These are phyloP conservation scores for Boletellus emodensis DNA, from an alignment of 768 basidiomycete species.

Conservation along the genomic window DNA sequence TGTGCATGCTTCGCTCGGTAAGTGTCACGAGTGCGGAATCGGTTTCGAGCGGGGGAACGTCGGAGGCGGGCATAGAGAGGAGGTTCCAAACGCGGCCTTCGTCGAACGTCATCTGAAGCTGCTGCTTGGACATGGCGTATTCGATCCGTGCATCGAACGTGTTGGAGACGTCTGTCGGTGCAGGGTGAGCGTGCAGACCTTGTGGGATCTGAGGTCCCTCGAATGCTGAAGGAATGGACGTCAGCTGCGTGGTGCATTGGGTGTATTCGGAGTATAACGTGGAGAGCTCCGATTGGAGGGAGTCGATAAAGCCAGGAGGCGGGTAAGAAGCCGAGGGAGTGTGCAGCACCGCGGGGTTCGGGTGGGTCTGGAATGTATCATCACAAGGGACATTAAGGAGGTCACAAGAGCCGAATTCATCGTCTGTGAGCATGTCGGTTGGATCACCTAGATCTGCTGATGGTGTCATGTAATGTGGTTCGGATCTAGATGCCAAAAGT, in stretches of 20 bases:
- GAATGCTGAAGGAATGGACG: conserved; percentile 35
- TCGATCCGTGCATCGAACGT: conserved; percentile 37
- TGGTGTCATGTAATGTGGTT: conserved; percentile 9
- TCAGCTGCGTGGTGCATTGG: conserved; percentile 43
- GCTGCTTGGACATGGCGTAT: conserved; percentile 57
- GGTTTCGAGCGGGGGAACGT: conserved; percentile 14
- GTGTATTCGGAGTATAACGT: conserved; percentile 48
- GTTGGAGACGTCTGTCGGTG: conserved; percentile 14
- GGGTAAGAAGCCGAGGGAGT: neutral
- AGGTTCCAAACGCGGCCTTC: conserved; percentile 60
- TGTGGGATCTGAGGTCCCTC: conserved; percentile 13
- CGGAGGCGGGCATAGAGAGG: conserved; percentile 26
- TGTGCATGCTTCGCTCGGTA: conserved; percentile 46
- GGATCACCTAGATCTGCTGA: conserved; percentile 6
- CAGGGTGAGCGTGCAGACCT: neutral
- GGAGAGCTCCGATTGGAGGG: conserved; percentile 37
- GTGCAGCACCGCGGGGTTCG: conserved; percentile 23
- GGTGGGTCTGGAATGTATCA: conserved; percentile 14
- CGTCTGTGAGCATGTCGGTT: conserved; percentile 1
- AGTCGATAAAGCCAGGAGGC: conserved; percentile 21
- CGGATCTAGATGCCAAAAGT: conserved; percentile 15
- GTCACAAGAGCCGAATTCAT: conserved; percentile 2
- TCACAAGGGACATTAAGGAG: conserved; percentile 14
- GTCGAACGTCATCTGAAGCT: conserved; percentile 53
- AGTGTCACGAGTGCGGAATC: conserved; percentile 32